Evolutionary conservation across 2,329 filamentous ascomycete species (phyloP).

Genomic region (Rachicladosporium sp.): DNA sequence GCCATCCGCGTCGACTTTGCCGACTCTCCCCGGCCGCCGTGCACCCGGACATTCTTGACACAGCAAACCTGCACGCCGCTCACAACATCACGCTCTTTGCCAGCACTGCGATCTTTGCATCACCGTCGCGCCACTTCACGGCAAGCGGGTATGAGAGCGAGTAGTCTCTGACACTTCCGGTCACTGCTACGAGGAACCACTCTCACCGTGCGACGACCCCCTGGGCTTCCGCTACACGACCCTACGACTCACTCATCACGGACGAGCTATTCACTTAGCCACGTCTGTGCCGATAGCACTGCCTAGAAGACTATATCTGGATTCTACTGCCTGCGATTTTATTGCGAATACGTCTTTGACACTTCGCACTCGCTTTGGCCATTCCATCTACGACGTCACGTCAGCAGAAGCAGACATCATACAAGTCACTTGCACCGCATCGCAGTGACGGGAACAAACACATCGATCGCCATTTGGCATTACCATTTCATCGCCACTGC

Average conservation of each 20-base stretch:
- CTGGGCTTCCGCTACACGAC: not conserved
- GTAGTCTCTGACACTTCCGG: too few relatives aligned
- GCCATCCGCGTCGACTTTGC: too few relatives aligned
- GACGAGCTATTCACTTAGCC: slow-evolving; percentile 25
- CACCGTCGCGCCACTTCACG: too few relatives aligned
- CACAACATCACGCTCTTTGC: too few relatives aligned
- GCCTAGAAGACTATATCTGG: slow-evolving; percentile 1
- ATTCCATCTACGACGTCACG: slow-evolving; percentile 1
- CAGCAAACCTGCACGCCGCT: too few relatives aligned
- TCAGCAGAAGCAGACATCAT: not conserved
- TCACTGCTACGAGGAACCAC: too few relatives aligned
- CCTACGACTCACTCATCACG: slow-evolving; percentile 3
- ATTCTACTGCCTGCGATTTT: slow-evolving; percentile 2
- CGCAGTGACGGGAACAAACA: slow-evolving; percentile 5
- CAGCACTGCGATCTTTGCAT: too few relatives aligned
- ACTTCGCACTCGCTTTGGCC: not conserved
- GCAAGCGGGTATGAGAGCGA: too few relatives aligned
- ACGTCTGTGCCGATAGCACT: slow-evolving; percentile 10
- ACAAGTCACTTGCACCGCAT: slow-evolving; percentile 3
- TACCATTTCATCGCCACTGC: slow-evolving; percentile 7
- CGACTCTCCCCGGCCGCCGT: too few relatives aligned
- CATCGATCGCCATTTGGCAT: slow-evolving; percentile 5
- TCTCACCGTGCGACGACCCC: too few relatives aligned
- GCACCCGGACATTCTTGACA: too few relatives aligned
- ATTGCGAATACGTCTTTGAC: not conserved